Conservation (phyloP, 108 stramenopile species). For the Nannochloropsis gaditana region DNA sequence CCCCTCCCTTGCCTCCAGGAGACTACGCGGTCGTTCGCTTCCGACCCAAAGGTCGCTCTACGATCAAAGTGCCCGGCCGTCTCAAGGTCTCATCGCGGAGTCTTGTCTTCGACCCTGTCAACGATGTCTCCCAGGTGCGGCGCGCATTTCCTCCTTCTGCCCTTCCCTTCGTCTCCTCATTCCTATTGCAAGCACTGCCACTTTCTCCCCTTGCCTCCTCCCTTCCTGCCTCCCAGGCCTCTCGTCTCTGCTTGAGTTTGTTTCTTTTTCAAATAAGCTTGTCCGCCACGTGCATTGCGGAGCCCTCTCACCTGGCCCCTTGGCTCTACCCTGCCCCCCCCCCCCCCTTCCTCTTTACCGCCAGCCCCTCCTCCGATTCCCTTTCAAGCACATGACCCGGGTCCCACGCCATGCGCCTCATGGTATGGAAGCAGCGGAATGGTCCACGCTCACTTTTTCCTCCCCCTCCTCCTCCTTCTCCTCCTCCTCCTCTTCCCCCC, state of each 20-base stretch:
- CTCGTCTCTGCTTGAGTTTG: too few species aligned
- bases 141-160: background rate
- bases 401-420: background rate
- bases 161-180: background rate
- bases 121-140: conserved; percentile 20
- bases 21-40: background rate
- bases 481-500: conserved; percentile 22
- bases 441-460: background rate
- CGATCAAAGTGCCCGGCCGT: conserved; percentile 47
- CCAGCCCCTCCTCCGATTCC: conserved; percentile 13
- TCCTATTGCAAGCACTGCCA: background rate
- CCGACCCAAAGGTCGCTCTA: conserved; percentile 23
- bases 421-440: background rate
- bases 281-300: too few species aligned
- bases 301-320: too few species aligned
- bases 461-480: conserved; percentile 20
- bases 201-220: background rate
- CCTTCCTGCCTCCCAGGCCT: background rate
- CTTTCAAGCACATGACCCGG: conserved; percentile 12
- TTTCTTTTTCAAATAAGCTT: too few species aligned
- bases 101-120: conserved; percentile 57
- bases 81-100: conserved; percentile 55
- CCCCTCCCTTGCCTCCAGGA: background rate
- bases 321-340: too few species aligned
- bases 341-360: too few species aligned